Evolutionary conservation across 2,329 filamentous ascomycete genomes (phyloP), one percentile per base, ranked within the genome.

Genomic region (Purpureocillium takamizusanense): DNA sequence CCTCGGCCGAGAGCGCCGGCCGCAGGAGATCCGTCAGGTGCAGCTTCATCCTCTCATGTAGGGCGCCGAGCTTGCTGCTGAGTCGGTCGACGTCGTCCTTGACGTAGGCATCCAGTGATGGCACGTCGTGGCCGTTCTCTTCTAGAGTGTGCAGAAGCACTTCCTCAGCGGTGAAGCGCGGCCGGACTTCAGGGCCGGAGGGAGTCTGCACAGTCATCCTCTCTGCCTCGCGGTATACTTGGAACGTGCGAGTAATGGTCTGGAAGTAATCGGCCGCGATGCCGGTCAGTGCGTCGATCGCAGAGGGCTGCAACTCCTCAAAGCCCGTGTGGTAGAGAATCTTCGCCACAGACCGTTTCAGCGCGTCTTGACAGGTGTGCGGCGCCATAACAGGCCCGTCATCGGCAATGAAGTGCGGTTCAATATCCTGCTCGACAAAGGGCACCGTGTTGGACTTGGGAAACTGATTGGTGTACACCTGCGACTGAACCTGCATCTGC

Each of bases 401-500:
- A 49, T 94, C 89, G 29, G 86, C 86, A 39, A 92, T 80, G 39
- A 95, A 90, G 55, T 92, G 83, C n/a, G 88, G 78, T 36, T 88
- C 82, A 37, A 92, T 80, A 54, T 97, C 92, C 31, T 77, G 73
- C 62, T 98, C 92, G 14, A 82, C 65, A 46, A 98, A 95, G 1
- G 87, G 86, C 55, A 90, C 83, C 1, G 85, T 85, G 45, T 95
- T 86, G 55, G 94, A 95, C 63, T 95, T 95, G 47, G 90, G 88
- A 52, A 98, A 98, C 59, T 98, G 92, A 54, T 98, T 98, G 54
- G 89, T 85, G 57, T 98, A 98, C 56, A 94, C 85, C 75, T 95
- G 92, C 37, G 88, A 86, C 60, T 98, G 92, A 38, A 97, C 78
- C 63, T 98, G 92, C 92, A 98, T 98, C 65, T 98, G 92, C 67